A percentile compares a stretch with the other conserved stretches of the same genome.
Conservation (phyloP, 2,329 filamentous ascomycete species). For the Sarocladiaceae sp. region DNA sequence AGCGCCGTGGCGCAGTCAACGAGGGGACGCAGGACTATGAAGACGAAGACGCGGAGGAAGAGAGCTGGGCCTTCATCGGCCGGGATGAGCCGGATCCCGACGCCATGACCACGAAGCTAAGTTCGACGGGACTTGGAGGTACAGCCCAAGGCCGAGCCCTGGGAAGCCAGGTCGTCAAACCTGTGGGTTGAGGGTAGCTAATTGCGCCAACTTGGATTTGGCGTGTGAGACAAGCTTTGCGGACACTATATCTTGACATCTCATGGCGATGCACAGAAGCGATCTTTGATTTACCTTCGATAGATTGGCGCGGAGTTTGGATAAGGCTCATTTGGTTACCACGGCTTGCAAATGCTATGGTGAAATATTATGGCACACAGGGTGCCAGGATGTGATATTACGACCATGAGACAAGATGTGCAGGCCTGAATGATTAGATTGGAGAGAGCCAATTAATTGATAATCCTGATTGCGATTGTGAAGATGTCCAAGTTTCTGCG, state of each 20-base stretch:
- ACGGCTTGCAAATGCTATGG: background rate
- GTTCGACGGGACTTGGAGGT: slow-evolving; percentile 23
- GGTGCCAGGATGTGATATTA: too few species aligned
- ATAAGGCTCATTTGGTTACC: background rate
- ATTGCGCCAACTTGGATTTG: too few species aligned
- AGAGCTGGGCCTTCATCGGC: slow-evolving; percentile 89
- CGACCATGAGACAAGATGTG: too few species aligned
- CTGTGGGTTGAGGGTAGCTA: background rate
- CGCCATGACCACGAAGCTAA: slow-evolving; percentile 33
- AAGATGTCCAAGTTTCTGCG: background rate
- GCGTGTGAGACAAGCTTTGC: too few species aligned
- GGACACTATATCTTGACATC: too few species aligned
- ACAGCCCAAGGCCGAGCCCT: slow-evolving; percentile 15
- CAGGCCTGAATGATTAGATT: too few species aligned
- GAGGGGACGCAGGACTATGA: slow-evolving; percentile 26
- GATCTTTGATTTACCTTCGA: too few species aligned
- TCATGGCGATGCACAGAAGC: too few species aligned
- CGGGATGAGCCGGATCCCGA: slow-evolving; percentile 41
- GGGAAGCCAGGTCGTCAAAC: slow-evolving; percentile 18
- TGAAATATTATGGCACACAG: too few species aligned
- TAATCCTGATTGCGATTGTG: background rate
- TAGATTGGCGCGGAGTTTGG: slow-evolving; percentile 5
- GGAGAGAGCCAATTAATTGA: too few species aligned
- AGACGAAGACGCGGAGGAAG: slow-evolving; percentile 57
- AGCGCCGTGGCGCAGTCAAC: slow-evolving; percentile 41